Conservation (phyloP, 176 grass and related monocot species). For the Tuctoria greenei region DNA sequence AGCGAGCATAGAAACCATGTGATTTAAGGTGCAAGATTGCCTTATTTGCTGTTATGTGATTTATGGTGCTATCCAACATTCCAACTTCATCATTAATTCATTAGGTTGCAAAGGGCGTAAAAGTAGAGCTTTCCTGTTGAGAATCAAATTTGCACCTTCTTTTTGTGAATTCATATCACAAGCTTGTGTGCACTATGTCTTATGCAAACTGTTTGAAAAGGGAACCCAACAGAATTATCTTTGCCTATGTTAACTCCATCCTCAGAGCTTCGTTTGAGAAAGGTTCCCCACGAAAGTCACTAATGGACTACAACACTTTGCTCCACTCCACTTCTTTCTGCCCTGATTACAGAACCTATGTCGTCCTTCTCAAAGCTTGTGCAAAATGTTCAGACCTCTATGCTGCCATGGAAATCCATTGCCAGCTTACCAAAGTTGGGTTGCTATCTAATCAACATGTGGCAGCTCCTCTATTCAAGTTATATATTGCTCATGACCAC, state of each 20-base stretch:
- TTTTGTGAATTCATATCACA: slow-evolving; percentile 34
- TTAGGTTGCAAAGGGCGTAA: slow-evolving; percentile 37
- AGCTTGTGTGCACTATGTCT: slow-evolving; percentile 43
- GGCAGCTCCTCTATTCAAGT: slow-evolving; percentile 40
- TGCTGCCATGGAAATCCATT: slow-evolving; percentile 51
- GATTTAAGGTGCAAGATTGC: slow-evolving; percentile 26
- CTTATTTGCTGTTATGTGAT: slow-evolving; percentile 26
- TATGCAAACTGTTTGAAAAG: slow-evolving; percentile 49
- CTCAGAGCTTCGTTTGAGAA: slow-evolving; percentile 65
- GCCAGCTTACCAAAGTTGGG: slow-evolving; percentile 49
- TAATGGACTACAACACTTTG: slow-evolving; percentile 49
- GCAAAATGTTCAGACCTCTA: slow-evolving; percentile 52
- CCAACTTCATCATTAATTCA: slow-evolving; percentile 12
- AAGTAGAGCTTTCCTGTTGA: slow-evolving; percentile 2
- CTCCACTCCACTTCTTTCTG: slow-evolving; percentile 46
- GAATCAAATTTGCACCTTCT: slow-evolving; percentile 13
- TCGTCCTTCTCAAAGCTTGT: slow-evolving; percentile 59
- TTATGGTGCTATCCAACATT: slow-evolving; percentile 27
- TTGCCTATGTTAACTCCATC: slow-evolving; percentile 57
- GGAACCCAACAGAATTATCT: slow-evolving; percentile 30
- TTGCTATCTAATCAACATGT: slow-evolving; percentile 32
- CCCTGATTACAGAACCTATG: slow-evolving; percentile 57
- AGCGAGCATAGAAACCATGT: slow-evolving; percentile 16
- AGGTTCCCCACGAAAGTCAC: slow-evolving; percentile 47
- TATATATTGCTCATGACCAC: slow-evolving; percentile 55